Conservation (phyloP, 1,284 basidiomycete genomes). For the Macrocystidia cucumis region DNA sequence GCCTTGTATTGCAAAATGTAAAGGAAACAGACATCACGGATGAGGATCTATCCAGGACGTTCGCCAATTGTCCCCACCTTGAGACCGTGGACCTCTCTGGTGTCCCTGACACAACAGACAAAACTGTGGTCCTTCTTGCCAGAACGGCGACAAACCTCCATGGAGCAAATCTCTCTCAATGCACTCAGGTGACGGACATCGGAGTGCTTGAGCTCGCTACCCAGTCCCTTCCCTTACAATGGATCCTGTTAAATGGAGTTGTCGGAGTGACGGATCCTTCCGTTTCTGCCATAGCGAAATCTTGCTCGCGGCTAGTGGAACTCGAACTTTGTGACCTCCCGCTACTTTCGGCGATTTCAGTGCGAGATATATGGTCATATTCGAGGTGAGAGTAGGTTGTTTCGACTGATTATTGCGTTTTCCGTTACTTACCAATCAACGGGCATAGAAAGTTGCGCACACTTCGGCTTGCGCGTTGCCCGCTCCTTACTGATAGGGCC, state of each 20-base stretch:
- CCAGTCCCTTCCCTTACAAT: conserved; percentile 60
- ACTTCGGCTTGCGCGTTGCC: conserved; percentile 67
- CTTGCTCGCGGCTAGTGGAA: conserved; percentile 76
- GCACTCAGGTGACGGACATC: conserved; percentile 68
- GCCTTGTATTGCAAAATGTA: conserved; percentile 39
- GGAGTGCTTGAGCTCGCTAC: conserved; percentile 66
- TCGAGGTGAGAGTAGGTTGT: conserved; percentile 31
- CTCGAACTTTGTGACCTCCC: conserved; percentile 75
- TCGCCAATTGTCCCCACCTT: conserved; percentile 61
- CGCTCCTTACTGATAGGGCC: conserved; percentile 66
- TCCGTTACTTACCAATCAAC: conserved; percentile 3
- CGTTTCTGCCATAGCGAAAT: conserved; percentile 65
- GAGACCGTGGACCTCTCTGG: conserved; percentile 71
- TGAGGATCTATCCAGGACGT: conserved; percentile 52
- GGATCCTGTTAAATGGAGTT: conserved; percentile 68
- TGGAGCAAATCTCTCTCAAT: conserved; percentile 75
- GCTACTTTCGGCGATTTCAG: conserved; percentile 62
- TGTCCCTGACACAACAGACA: conserved; percentile 60
- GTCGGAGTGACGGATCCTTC: conserved; percentile 68
- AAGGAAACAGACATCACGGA: conserved; percentile 43
- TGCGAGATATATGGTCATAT: conserved; percentile 80
- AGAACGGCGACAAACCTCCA: conserved; percentile 59
- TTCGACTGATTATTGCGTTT: conserved; percentile 3
- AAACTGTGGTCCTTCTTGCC: conserved; percentile 59
- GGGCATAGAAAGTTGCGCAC: conserved; percentile 58